Evolutionary conservation across 768 basidiomycete species (phyloP).

Genomic region (Albatrellus ellisii): DNA sequence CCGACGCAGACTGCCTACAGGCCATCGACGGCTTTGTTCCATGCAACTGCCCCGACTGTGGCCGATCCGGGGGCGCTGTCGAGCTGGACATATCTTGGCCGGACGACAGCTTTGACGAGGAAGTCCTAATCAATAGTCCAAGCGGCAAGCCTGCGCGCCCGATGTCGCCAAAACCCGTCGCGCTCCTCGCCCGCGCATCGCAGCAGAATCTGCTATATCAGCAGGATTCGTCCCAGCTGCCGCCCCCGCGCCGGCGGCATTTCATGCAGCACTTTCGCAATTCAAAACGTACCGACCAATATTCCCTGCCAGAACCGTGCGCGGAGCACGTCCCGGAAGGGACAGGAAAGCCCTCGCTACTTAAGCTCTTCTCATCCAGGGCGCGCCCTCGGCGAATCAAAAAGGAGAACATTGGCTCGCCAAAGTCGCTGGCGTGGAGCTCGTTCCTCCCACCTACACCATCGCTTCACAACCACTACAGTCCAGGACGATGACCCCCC

Average conservation of each 20-base stretch:
- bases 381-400: too few relatives aligned
- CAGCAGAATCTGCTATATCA: neutral
- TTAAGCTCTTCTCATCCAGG: too few relatives aligned
- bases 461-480: too few relatives aligned
- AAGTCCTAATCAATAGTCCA: neutral
- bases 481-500: too few relatives aligned
- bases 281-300: too few relatives aligned
- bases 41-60: neutral
- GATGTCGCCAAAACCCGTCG: neutral
- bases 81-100: neutral
- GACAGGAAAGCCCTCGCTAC: too few relatives aligned
- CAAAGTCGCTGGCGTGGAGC: too few relatives aligned
- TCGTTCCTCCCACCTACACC: too few relatives aligned
- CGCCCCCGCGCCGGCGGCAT: neutral
- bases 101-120: neutral
- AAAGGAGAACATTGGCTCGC: too few relatives aligned
- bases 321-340: too few relatives aligned
- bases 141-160: neutral
- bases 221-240: neutral
- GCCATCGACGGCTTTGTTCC: neutral
- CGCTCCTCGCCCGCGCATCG: neutral
- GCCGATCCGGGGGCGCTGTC: neutral
- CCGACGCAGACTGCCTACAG: neutral
- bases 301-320: too few relatives aligned
- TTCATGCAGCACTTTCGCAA: neutral